Percentiles rank a stretch among this genome's conserved stretches.
Evolutionary conservation across 2,329 filamentous ascomycete species (phyloP).

Genomic region (Hirsutella thompsonii): DNA sequence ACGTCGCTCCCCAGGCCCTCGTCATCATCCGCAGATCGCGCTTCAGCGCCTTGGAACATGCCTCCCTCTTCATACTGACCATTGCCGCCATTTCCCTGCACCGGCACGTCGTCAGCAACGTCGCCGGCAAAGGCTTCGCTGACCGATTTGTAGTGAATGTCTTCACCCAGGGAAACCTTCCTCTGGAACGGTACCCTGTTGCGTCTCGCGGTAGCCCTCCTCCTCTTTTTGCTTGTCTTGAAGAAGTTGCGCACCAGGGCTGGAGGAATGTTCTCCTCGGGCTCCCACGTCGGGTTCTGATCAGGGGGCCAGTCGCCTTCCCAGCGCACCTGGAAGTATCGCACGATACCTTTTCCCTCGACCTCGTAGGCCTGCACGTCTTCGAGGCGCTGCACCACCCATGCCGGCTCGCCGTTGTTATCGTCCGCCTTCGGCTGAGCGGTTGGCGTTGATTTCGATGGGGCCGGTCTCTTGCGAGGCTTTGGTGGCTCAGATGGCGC

Average conservation of each 20-base stretch:
- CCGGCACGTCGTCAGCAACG: constrained; percentile 2
- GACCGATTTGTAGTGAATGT: constrained; percentile 12
- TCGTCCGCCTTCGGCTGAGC: neutral
- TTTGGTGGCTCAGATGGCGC: neutral
- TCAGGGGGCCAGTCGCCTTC: constrained; percentile 41
- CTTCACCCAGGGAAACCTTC: neutral
- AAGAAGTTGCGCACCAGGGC: constrained; percentile 27
- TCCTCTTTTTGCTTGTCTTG: constrained; percentile 15
- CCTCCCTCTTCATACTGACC: neutral
- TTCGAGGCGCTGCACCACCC: constrained; percentile 32
- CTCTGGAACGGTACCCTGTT: neutral
- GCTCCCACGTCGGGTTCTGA: constrained; percentile 47
- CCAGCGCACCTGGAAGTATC: constrained; percentile 42
- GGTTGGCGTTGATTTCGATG: neutral
- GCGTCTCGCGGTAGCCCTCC: constrained; percentile 1
- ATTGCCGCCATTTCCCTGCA: neutral
- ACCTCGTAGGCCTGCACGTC: constrained; percentile 24
- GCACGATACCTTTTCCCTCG: constrained; percentile 20
- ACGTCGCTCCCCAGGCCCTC: too few relatives aligned
- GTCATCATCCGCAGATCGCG: too few relatives aligned
- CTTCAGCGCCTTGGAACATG: too few relatives aligned
- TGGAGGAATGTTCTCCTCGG: constrained; percentile 33
- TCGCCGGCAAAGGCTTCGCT: constrained; percentile 16
- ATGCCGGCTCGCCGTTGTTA: constrained; percentile 16
- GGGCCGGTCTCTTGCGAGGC: neutral